Base-by-base conservation (phyloP, 129 eudicot genomes). In the Chrysanthemum lavandulifolium region DNA sequence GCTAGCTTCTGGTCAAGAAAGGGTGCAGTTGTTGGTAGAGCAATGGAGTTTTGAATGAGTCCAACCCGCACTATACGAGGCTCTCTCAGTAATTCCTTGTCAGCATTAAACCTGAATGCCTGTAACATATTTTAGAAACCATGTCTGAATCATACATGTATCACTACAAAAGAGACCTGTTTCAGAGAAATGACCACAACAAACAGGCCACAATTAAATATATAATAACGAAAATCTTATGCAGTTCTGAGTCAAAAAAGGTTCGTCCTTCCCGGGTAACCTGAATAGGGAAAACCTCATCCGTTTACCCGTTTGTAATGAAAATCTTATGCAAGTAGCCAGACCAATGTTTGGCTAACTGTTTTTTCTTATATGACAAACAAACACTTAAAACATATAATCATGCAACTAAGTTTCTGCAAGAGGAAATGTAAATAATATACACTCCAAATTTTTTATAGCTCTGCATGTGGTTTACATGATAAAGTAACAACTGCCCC, bases 11-110 rank as follows among this genome's bases (percentile, higher is more conserved):
- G 98, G 36, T 94, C 93, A 10, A 18, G 27, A 70, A 94, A 81
- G 14, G 93, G 84, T 69, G 83, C 86, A 67, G 96, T 87, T 71
- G 98, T 90, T 77, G 96, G 93, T 40, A 83, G 79, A 72, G 91
- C 77, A 58, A 90, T 86, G 51, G 98, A 87, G 73, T 90, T 90
- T 78, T 94, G 98, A 84, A 94, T 87, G 16, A 94, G 89, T 68
- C 88, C 98, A 58, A 90, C 96, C 70, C 98, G 83, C 15, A 94
- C 93, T 72, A 87, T 76, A 48, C 96, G 89, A 52, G 98, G 91
- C 70, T 88, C 97, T 84, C 98, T 86, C 43, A 94, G 49, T 57
- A 84, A 73, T 78, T 90, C 98, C 76, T 84, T 86, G 60, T 87
- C 96, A 73, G 98, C 96, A 66, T 16, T 65, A 80, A 94, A 94